Evolutionary conservation across 352 stramenopile genomes (phyloP).

Genomic region (Plasmopara viticola): DNA sequence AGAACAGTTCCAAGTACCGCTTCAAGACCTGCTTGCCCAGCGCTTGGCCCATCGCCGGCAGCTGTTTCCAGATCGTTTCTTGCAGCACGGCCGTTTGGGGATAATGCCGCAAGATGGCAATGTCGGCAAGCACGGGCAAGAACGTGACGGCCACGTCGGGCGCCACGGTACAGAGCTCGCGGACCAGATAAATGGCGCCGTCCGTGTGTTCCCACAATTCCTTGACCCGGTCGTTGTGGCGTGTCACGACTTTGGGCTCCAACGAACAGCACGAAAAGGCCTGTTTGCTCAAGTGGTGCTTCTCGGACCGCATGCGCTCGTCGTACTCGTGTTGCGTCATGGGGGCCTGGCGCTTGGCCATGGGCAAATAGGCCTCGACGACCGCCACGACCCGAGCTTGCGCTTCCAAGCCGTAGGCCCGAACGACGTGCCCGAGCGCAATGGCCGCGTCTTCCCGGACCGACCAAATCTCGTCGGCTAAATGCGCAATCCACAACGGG

Average conservation of each 20-base stretch:
- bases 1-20: conserved; percentile 76
- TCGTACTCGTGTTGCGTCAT: conserved; percentile 93
- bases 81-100: conserved; percentile 68
- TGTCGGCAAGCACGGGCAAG: conserved; percentile 56
- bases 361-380: conserved; percentile 56
- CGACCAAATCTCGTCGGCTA: conserved; percentile 97
- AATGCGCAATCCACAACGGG: conserved; percentile 90
- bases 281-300: conserved; percentile 90
- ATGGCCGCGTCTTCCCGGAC: conserved; percentile 94
- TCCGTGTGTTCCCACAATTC: conserved; percentile 94
- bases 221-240: conserved; percentile 77
- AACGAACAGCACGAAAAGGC: conserved; percentile 93
- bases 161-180: conserved; percentile 81
- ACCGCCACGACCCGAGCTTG: conserved; percentile 71
- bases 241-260: conserved; percentile 90
- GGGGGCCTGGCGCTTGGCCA: conserved; percentile 87
- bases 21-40: conserved; percentile 84
- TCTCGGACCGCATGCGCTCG: conserved; percentile 85
- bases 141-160: conserved; percentile 44
- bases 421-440: conserved; percentile 90
- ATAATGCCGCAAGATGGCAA: conserved; percentile 71
- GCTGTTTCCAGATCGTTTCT: conserved; percentile 82
- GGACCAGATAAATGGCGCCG: conserved; percentile 93
- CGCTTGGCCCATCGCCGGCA: conserved; percentile 60
- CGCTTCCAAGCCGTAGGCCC: conserved; percentile 85